phyloP scores from a whole-genome alignment of 2,329 filamentous ascomycete species.

The Alternaria hordeiaustralica region DNA sequence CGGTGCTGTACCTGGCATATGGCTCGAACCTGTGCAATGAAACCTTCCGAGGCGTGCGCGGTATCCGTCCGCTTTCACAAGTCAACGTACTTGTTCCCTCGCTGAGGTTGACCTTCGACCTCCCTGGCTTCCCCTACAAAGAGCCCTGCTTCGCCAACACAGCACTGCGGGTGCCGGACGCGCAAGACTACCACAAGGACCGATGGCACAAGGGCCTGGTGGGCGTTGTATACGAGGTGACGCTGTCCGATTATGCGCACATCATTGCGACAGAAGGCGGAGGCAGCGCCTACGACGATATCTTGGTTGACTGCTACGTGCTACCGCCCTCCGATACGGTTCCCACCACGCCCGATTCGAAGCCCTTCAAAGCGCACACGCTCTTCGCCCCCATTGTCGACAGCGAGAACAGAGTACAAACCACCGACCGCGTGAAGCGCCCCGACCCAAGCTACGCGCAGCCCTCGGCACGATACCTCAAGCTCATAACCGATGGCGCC shows the following conservation, averaged over 20 bases:
- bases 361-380: conserved; percentile 81
- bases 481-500: conserved; percentile 79
- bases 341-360: conserved; percentile 66
- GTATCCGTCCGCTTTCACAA: conserved; percentile 80
- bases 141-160: conserved; percentile 95
- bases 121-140: conserved; percentile 82
- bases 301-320: conserved; percentile 77
- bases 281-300: conserved; percentile 82
- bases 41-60: conserved; percentile 79
- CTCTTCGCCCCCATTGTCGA: conserved; percentile 69
- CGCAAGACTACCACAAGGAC: conserved; percentile 58
- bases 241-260: conserved; percentile 76
- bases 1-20: conserved; percentile 67
- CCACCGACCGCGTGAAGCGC: conserved; percentile 60
- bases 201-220: conserved; percentile 83
- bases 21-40: conserved; percentile 85
- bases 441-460: conserved; percentile 77
- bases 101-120: conserved; percentile 80
- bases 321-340: conserved; percentile 67
- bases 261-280: conserved; percentile 93
- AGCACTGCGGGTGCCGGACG: conserved; percentile 57
- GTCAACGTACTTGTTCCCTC: conserved; percentile 82
- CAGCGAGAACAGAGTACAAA: conserved; percentile 23
- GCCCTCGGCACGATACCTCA: conserved; percentile 82
- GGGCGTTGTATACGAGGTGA: conserved; percentile 96